phyloP scores from a whole-genome alignment of 768 basidiomycete species.

The Collybiopsis luxurians region DNA sequence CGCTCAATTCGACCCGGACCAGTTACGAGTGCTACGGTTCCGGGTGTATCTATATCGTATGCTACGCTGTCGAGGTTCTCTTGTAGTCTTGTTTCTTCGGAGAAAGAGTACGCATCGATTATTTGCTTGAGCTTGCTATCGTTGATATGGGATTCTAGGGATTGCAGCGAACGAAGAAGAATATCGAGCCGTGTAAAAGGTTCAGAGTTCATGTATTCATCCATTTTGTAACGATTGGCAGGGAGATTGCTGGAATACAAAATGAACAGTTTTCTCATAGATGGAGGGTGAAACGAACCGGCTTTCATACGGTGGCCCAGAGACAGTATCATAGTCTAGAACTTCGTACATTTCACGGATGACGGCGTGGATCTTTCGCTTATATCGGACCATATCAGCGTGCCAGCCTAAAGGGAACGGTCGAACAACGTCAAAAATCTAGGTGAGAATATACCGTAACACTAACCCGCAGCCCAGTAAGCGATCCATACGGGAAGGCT shows the following conservation, averaged over 20 bases:
- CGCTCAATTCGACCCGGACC: conserved; percentile 32
- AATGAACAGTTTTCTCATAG: too few species aligned
- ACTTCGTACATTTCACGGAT: neutral
- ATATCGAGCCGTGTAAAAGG: conserved; percentile 1
- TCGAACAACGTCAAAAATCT: too few species aligned
- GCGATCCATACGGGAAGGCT: conserved; percentile 29
- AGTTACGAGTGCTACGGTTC: conserved; percentile 24
- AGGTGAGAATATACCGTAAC: neutral
- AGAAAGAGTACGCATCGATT: conserved; percentile 15
- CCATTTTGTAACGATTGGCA: conserved; percentile 16
- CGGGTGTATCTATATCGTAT: conserved; percentile 30
- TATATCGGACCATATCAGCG: conserved; percentile 9
- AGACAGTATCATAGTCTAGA: neutral
- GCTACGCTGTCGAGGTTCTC: conserved; percentile 22
- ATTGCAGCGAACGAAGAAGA: conserved; percentile 11
- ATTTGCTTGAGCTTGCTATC: conserved; percentile 22
- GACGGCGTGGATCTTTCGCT: conserved; percentile 12
- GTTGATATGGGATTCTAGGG: conserved; percentile 6
- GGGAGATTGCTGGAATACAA: conserved; percentile 13
- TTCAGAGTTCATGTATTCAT: conserved; percentile 15
- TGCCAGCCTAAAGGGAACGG: conserved; percentile 2
- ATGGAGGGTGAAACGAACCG: too few species aligned
- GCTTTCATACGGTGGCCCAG: conserved; percentile 4
- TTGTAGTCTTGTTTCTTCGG: conserved; percentile 23
- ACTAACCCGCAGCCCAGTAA: conserved; percentile 31